phyloP scores from a whole-genome alignment of 192 early-diverging fungal genomes.

The Entrophospora sp. region DNA sequence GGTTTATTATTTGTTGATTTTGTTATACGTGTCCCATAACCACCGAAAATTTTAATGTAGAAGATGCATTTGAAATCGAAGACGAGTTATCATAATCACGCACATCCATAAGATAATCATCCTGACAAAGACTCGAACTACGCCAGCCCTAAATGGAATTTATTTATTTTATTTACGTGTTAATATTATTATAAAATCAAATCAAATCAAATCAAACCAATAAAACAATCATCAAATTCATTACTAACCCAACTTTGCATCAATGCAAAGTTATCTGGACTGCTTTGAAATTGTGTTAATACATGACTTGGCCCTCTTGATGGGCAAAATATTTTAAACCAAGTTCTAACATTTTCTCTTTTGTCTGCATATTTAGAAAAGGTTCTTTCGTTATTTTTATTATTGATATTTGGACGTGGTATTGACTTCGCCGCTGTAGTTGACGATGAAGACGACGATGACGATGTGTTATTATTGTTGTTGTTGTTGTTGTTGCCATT shows the following conservation, averaged over 20 bases:
- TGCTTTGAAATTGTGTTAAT: slow-evolving; percentile 45
- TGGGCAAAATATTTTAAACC: slow-evolving; percentile 50
- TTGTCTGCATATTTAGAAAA: slow-evolving; percentile 38
- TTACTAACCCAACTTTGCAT: slow-evolving; percentile 47
- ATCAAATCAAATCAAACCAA: neutral
- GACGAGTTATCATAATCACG: slow-evolving; percentile 7
- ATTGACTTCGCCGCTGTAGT: too few species aligned
- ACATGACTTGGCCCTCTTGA: slow-evolving; percentile 36
- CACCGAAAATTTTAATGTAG: slow-evolving; percentile 21
- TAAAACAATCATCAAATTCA: neutral
- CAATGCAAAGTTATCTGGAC: slow-evolving; percentile 43
- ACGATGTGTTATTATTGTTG: too few species aligned
- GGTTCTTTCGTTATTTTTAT: slow-evolving; percentile 16
- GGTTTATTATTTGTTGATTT: too few species aligned
- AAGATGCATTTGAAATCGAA: neutral
- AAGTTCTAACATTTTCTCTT: slow-evolving; percentile 37
- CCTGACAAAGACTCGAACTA: slow-evolving; percentile 20
- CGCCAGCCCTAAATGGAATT: slow-evolving; percentile 22
- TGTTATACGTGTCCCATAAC: slow-evolving; percentile 21
- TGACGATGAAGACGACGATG: too few species aligned
- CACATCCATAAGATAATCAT: slow-evolving; percentile 19
- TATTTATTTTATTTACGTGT: too few species aligned
- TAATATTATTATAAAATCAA: too few species aligned
- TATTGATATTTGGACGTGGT: neutral
- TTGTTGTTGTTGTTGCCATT: neutral